phyloP scores from a whole-genome alignment of 2,329 filamentous ascomycete genomes.

The Rutstroemia sydowiana region DNA sequence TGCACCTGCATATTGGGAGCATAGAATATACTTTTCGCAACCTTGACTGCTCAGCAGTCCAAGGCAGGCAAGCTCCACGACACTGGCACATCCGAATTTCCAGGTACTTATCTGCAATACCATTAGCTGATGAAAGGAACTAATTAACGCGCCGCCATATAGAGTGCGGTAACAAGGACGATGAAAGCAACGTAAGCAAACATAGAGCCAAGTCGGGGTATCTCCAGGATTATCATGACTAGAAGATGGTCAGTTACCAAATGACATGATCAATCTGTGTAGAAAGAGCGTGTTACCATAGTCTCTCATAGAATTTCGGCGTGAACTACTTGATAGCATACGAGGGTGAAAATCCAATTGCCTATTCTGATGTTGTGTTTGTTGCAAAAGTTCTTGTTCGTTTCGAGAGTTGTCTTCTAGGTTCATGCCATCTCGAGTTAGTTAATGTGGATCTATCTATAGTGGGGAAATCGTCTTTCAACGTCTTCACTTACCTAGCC shows the following conservation, averaged over 20 bases:
- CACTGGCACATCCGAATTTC: too few relatives aligned
- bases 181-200: neutral
- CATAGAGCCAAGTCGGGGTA: neutral
- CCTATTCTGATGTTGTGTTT: neutral
- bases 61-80: too few relatives aligned
- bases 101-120: too few relatives aligned
- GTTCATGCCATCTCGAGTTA: neutral
- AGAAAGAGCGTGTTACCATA: neutral
- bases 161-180: neutral
- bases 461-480: too few relatives aligned
- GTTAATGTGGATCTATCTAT: neutral
- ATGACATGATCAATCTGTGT: neutral
- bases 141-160: too few relatives aligned
- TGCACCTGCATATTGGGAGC: too few relatives aligned
- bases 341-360: neutral
- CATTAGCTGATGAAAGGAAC: too few relatives aligned
- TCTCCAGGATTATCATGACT: neutral
- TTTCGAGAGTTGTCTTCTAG: neutral
- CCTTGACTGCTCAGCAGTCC: too few relatives aligned
- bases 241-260: neutral
- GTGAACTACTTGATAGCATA: neutral
- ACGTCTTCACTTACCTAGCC: neutral
- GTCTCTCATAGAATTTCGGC: neutral
- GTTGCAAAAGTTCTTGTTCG: neutral
- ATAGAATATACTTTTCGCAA: too few relatives aligned